Conservation (phyloP, 176 grass and related monocot species). For the Bonia amplexicaulis region DNA sequence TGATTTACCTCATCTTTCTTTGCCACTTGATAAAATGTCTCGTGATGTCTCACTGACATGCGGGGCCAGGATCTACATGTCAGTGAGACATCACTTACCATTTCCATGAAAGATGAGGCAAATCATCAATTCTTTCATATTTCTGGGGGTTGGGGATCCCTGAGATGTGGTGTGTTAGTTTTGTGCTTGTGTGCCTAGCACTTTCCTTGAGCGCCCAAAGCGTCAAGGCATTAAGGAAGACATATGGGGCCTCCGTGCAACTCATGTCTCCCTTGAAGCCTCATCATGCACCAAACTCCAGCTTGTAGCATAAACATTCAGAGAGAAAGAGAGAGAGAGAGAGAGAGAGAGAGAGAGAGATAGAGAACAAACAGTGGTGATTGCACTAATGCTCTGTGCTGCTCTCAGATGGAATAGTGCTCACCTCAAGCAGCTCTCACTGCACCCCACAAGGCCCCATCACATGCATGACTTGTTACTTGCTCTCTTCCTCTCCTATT, state of each 20-base stretch:
- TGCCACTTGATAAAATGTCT: too few relatives aligned
- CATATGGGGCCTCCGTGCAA: constrained; percentile 67
- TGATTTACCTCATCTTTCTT: too few relatives aligned
- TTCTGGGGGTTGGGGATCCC: constrained; percentile 4
- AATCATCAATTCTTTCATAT: too few relatives aligned
- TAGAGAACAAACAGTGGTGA: constrained; percentile 32
- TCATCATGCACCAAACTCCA: constrained; percentile 63
- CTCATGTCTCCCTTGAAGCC: constrained; percentile 55
- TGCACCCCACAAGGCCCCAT: constrained; percentile 26
- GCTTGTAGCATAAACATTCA: constrained; percentile 29
- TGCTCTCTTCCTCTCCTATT: constrained; percentile 36
- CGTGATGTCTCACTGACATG: too few relatives aligned
- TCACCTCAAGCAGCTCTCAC: constrained; percentile 34
- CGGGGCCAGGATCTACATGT: too few relatives aligned
- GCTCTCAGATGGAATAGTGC: constrained; percentile 47
- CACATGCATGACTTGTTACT: constrained; percentile 27
- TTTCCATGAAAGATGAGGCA: too few relatives aligned
- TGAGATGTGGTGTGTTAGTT: constrained; percentile 22
- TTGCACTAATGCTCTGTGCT: constrained; percentile 42
- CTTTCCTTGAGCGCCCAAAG: constrained; percentile 23
- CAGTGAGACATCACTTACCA: too few relatives aligned
- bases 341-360: neutral
- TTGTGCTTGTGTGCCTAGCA: constrained; percentile 26
- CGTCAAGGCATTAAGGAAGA: constrained; percentile 40
- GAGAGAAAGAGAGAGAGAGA: constrained; percentile 30